Conservation (phyloP, 208 protist genomes). For the Acanthamoeba healyi region DNA sequence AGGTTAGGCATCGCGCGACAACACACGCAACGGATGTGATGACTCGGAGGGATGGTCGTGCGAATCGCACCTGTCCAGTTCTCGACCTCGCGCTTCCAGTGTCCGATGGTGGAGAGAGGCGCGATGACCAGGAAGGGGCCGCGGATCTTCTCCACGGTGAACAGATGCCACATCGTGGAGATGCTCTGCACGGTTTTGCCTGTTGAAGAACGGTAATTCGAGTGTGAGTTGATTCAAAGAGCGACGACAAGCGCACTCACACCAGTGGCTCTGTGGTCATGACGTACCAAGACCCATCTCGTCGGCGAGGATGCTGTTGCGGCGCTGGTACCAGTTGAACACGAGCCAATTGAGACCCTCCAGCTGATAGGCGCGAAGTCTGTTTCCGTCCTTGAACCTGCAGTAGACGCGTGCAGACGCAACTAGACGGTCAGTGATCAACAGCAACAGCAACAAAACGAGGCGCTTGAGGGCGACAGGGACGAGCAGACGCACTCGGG, state of each 20-base stretch:
- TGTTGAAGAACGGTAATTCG: background rate
- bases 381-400: constrained; percentile 72
- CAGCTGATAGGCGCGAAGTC: constrained; percentile 93
- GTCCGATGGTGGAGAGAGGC: constrained; percentile 95
- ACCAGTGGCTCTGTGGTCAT: background rate
- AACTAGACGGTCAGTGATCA: background rate
- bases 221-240: background rate
- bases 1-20: background rate
- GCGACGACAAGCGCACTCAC: background rate
- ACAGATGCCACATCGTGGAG: constrained; percentile 87
- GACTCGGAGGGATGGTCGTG: no score
- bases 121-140: constrained; percentile 97
- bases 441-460: no score
- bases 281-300: constrained; percentile 97
- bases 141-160: constrained; percentile 81
- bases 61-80: constrained; percentile 87
- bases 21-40: no score
- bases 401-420: background rate
- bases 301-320: constrained; percentile 96
- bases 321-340: constrained; percentile 90
- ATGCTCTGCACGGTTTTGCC: constrained; percentile 97
- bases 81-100: constrained; percentile 94
- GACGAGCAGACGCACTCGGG: background rate
- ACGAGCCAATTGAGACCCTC: constrained; percentile 97
- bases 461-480: background rate